Evolutionary conservation across 2,329 filamentous ascomycete genomes (phyloP).

Genomic region (Neonectria hederae): DNA sequence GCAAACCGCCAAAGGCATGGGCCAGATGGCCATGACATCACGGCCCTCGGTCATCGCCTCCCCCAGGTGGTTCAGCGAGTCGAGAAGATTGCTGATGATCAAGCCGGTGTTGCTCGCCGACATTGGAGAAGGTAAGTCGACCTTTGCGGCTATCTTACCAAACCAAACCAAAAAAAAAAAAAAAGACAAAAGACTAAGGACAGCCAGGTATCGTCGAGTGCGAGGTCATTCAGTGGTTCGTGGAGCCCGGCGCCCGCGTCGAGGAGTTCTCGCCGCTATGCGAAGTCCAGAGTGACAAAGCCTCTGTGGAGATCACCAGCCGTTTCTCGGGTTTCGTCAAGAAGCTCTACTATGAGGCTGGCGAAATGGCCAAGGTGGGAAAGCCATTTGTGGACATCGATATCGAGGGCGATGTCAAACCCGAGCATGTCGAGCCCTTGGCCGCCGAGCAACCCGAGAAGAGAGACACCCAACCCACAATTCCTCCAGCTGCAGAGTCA

Average conservation of each 20-base stretch:
- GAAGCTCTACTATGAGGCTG: constrained; percentile 93
- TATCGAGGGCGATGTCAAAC: constrained; percentile 78
- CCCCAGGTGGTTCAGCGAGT: constrained; percentile 61
- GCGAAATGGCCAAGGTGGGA: constrained; percentile 95
- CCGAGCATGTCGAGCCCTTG: constrained; percentile 49
- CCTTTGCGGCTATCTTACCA: too few relatives aligned
- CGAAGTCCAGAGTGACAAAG: constrained; percentile 98
- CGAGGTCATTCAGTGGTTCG: constrained; percentile 99
- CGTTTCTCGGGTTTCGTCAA: constrained; percentile 95
- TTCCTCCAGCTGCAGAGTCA: constrained; percentile 24
- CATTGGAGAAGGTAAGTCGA: constrained; percentile 78
- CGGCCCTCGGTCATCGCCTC: constrained; percentile 42
- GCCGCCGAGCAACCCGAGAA: constrained; percentile 46
- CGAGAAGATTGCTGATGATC: constrained; percentile 62
- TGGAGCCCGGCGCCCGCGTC: constrained; percentile 92
- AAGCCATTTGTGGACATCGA: constrained; percentile 96
- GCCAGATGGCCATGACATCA: constrained; percentile 47
- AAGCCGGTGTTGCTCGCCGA: constrained; percentile 87
- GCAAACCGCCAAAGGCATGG: constrained; percentile 54
- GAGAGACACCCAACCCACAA: constrained; percentile 41
- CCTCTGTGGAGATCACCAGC: constrained; percentile 89
- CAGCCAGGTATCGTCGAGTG: constrained; percentile 90
- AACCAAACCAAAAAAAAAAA: too few relatives aligned
- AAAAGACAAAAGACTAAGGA: constrained; percentile 25
- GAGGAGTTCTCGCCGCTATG: constrained; percentile 98